Conservation (phyloP, 2,329 filamentous ascomycete genomes). For the Sordariomycetes sp. region DNA sequence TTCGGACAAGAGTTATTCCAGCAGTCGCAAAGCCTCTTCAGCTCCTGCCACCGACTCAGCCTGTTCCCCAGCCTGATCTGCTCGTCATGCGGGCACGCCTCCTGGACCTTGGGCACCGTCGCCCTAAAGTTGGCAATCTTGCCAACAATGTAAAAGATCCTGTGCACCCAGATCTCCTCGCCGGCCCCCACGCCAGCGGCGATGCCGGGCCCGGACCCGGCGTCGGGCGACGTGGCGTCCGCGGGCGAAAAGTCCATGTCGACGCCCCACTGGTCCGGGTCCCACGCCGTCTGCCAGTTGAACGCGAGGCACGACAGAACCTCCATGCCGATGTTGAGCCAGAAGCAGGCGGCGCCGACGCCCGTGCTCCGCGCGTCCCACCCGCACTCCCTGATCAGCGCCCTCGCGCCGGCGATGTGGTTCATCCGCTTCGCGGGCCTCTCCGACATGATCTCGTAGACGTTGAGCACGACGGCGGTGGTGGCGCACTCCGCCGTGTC, state of each 20-base stretch:
- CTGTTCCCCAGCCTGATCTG: conserved; percentile 50
- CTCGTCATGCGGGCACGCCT: conserved; percentile 46
- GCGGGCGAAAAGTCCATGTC: conserved; percentile 52
- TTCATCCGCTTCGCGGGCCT: conserved; percentile 70
- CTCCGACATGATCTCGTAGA: conserved; percentile 88
- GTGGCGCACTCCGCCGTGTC: conserved; percentile 77
- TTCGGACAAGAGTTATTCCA: conserved; percentile 72
- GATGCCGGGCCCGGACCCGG: neutral
- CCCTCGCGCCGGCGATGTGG: conserved; percentile 73
- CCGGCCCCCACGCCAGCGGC: conserved; percentile 11
- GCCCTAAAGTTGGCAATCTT: conserved; percentile 80
- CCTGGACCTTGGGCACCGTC: conserved; percentile 47
- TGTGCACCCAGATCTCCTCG: conserved; percentile 79
- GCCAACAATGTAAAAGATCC: conserved; percentile 78
- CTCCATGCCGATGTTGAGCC: conserved; percentile 86
- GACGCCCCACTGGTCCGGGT: conserved; percentile 81
- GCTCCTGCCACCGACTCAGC: conserved; percentile 61
- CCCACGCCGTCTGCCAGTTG: conserved; percentile 78
- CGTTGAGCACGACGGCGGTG: conserved; percentile 76
- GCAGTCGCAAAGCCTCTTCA: conserved; percentile 70
- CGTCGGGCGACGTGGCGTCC: conserved; percentile 8
- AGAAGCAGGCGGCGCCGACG: conserved; percentile 81
- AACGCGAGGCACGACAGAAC: conserved; percentile 78
- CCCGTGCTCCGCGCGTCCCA: conserved; percentile 74
- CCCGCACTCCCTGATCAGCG: conserved; percentile 76